Percentiles rank a stretch among this genome's conserved stretches.
Conservation (phyloP, 306 rosid species). For the Gleditsia sinensis region DNA sequence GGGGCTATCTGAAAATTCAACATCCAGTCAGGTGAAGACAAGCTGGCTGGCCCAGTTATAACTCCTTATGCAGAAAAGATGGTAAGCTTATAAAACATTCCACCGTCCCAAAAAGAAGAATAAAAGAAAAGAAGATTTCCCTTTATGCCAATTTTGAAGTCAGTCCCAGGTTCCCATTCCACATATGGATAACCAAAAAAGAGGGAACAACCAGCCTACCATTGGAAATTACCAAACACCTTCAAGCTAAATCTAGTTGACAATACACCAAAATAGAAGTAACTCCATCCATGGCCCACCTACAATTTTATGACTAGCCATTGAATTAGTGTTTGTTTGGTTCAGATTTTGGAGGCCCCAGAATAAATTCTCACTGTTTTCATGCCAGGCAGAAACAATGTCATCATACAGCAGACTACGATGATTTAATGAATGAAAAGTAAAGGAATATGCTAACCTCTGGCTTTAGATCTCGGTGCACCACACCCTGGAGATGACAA, state of each 20-base stretch:
- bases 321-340: background rate
- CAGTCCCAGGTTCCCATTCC: constrained; percentile 6
- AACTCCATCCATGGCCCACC: constrained; percentile 11
- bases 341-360: background rate
- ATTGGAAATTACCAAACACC: background rate
- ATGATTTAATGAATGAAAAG: constrained; percentile 26
- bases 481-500: constrained; percentile 99
- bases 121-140: background rate
- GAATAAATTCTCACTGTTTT: too few relatives aligned
- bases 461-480: constrained; percentile 99
- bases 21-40: constrained; percentile 25
- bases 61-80: constrained; percentile 8
- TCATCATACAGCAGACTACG: constrained; percentile 12
- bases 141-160: constrained; percentile 13
- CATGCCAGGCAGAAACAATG: background rate
- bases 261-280: constrained; percentile 15
- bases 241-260: background rate
- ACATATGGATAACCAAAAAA: background rate
- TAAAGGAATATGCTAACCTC: constrained; percentile 61
- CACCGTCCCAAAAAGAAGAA: background rate
- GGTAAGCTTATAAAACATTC: constrained; percentile 20
- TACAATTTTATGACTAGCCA: constrained; percentile 14
- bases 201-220: background rate
- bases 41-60: background rate
- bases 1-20: constrained; percentile 19